Base-by-base conservation (phyloP, 2,329 filamentous ascomycete species). In the Domatiomyces globalis region DNA sequence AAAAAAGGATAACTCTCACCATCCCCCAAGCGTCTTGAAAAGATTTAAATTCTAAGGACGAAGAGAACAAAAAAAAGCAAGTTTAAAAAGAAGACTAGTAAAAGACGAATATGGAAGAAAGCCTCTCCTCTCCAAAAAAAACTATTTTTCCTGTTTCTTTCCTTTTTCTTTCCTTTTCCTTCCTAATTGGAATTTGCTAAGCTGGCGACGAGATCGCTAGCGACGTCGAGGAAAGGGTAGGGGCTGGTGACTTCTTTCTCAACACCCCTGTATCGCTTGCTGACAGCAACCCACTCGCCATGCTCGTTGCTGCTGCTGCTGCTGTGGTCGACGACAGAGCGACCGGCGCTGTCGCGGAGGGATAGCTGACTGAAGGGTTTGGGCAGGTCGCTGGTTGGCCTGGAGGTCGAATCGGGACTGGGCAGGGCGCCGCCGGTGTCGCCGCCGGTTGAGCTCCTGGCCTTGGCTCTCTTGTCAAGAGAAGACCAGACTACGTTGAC, bases 241-340 rank as follows among this genome's bases (percentile, higher is more conserved):
- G 92, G 88, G 65, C 86, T 94, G 45, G 87, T 90, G 56, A 95
- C 87, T 63, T 94, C 85, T 76, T 96, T 96, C 70, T 95, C 88
- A 62, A 92, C 87, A 48, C 88, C 72, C 56, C 65, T 68, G 54
- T 69, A 66, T 27, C 71, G 67, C 57, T 72, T 72, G 65, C 70
- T 71, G 54, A 73, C 67, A n/a, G 66, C 71, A 63, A 61, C 66
- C 73, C 60, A 78, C 61, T 62, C 78, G 71, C 46, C 66, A 70
- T 70, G 49, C 68, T 61, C 46, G 63, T 57, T 60, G 68, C 68
- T 62, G 27, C 54, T n/a, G 51, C 36, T 15, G 52, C 46, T 18
- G 43, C 49, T 17, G 54, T 39, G 33, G 15, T 39, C 15, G 12
- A 15, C 54, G n/a, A 56, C 58, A n/a, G 49, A 42, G 12, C 47